Conservation (phyloP, 352 stramenopile genomes). For the Phytophthora quininea region DNA sequence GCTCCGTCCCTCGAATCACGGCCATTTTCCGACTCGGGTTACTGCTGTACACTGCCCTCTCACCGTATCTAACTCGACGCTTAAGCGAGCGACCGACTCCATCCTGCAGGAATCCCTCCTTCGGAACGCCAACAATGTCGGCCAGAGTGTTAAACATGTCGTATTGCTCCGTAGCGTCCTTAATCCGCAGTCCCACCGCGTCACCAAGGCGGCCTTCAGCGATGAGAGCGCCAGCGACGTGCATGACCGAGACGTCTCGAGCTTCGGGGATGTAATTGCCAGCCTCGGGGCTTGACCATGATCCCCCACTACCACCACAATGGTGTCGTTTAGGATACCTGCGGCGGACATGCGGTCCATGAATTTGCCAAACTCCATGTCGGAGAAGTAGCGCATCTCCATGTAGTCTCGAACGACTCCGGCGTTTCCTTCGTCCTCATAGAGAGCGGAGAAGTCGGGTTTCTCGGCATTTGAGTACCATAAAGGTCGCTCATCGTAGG, state of each 20-base stretch:
- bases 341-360: constrained; percentile 50
- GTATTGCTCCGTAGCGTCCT: constrained; percentile 42
- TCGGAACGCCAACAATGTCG: constrained; percentile 40
- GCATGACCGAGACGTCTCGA: constrained; percentile 36
- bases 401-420: constrained; percentile 42
- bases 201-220: constrained; percentile 39
- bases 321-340: constrained; percentile 59
- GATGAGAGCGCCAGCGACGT: constrained; percentile 38
- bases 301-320: constrained; percentile 58
- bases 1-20: constrained; percentile 36
- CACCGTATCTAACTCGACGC: constrained; percentile 36
- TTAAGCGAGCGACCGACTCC: constrained; percentile 50
- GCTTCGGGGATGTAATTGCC: constrained; percentile 36
- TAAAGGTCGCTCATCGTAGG: constrained; percentile 35
- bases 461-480: constrained; percentile 42
- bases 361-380: constrained; percentile 57
- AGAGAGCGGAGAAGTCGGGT: constrained; percentile 48
- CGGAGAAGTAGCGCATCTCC: constrained; percentile 55
- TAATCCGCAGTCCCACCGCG: constrained; percentile 31
- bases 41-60: constrained; percentile 58
- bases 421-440: constrained; percentile 23
- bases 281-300: constrained; percentile 55
- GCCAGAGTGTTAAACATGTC: constrained; percentile 48
- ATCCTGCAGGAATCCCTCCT: constrained; percentile 39
- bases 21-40: constrained; percentile 49